Percentiles rank a stretch among this genome's conserved stretches.
phyloP scores from a whole-genome alignment of 441 rosid genomes.

The Croton laevigatus region DNA sequence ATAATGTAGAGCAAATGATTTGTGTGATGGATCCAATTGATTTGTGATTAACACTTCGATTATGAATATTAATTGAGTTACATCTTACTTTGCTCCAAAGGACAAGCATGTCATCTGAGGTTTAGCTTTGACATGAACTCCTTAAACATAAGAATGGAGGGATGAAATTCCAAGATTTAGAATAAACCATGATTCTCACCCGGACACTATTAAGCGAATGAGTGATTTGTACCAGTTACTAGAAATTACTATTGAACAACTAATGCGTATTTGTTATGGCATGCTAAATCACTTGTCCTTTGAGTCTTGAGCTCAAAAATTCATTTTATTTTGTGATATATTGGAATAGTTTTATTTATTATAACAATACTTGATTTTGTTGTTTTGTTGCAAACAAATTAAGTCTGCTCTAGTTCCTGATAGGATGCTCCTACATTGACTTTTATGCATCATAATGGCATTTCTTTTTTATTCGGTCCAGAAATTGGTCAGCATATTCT shows the following conservation, averaged over 20 bases:
- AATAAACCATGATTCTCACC: too few relatives aligned
- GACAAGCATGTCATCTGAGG: not conserved
- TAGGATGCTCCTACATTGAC: not conserved
- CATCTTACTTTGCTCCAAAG: not conserved
- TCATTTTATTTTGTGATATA: not conserved
- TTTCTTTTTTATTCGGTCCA: conserved; percentile 8
- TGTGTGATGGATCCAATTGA: not conserved
- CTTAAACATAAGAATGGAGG: not conserved
- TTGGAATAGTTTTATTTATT: not conserved
- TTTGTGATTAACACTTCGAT: not conserved
- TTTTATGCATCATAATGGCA: not conserved
- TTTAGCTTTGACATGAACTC: not conserved
- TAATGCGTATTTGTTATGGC: not conserved
- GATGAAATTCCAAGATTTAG: conserved; percentile 1
- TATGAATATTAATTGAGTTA: not conserved
- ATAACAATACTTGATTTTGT: not conserved
- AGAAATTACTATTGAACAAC: too few relatives aligned
- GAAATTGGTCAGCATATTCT: conserved; percentile 22
- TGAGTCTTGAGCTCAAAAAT: not conserved
- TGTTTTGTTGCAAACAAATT: not conserved
- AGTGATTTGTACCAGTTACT: too few relatives aligned
- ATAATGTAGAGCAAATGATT: not conserved
- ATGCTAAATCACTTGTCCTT: not conserved
- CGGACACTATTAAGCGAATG: too few relatives aligned
- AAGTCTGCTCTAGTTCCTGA: not conserved